phyloP scores from a whole-genome alignment of 2,329 filamentous ascomycete species.

The Golovinomyces cichoracearum region DNA sequence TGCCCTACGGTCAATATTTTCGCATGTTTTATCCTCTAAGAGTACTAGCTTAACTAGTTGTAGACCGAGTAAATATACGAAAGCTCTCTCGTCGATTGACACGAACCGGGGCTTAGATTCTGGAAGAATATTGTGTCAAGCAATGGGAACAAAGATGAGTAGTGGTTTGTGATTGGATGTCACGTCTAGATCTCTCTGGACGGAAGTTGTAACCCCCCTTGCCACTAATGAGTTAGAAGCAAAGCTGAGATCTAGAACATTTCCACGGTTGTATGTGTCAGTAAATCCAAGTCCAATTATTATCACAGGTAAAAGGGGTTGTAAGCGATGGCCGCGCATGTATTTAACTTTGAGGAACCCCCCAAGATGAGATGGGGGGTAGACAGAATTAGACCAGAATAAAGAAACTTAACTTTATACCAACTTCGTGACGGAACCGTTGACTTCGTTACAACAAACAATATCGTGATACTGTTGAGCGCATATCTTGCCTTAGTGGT shows the following conservation, averaged over 20 bases:
- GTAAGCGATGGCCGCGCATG: too few relatives aligned
- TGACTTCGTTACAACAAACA: too few relatives aligned
- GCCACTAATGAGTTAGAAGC: neutral
- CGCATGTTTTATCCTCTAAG: neutral
- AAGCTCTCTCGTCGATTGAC: neutral
- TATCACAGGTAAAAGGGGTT: too few relatives aligned
- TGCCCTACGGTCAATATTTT: neutral
- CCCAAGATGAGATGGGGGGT: too few relatives aligned
- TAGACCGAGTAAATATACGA: neutral
- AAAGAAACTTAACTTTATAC: too few relatives aligned
- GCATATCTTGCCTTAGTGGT: too few relatives aligned
- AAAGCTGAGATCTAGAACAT: neutral
- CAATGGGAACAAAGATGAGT: neutral
- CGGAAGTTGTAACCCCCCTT: neutral
- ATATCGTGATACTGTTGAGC: too few relatives aligned
- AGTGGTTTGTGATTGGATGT: neutral
- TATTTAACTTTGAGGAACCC: too few relatives aligned
- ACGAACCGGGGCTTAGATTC: neutral
- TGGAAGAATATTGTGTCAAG: neutral
- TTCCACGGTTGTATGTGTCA: neutral
- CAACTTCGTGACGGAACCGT: too few relatives aligned
- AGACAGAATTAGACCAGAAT: too few relatives aligned
- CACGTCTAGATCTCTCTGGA: neutral
- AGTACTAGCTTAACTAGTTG: neutral
- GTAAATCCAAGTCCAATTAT: too few relatives aligned